Conservation (phyloP, 257 asterid genomes). For the Ballota nigra region DNA sequence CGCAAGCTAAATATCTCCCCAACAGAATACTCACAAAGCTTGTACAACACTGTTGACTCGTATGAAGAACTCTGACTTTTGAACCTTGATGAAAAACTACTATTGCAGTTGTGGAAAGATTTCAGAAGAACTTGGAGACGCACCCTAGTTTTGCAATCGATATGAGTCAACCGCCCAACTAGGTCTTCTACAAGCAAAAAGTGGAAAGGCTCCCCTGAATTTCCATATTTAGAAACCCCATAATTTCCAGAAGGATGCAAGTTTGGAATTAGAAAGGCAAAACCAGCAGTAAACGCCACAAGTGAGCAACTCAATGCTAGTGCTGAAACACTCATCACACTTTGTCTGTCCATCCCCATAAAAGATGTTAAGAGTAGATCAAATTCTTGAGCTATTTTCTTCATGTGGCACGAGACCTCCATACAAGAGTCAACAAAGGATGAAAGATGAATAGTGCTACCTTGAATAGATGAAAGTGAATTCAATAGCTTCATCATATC, state of each 20-base stretch:
- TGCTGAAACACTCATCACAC: conserved; percentile 49
- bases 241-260: conserved; percentile 32
- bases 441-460: conserved; percentile 24
- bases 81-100: conserved; percentile 36
- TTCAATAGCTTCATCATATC: conserved; percentile 43
- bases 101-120: conserved; percentile 22
- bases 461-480: conserved; percentile 29
- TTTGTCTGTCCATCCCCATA: conserved; percentile 57
- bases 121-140: conserved; percentile 50
- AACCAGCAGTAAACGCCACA: conserved; percentile 75
- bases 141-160: conserved; percentile 44
- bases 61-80: conserved; percentile 32
- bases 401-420: conserved; percentile 47
- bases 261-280: conserved; percentile 43
- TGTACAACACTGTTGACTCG: conserved; percentile 43
- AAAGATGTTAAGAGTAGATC: conserved; percentile 60
- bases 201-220: conserved; percentile 32
- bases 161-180: conserved; percentile 46
- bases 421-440: conserved; percentile 35
- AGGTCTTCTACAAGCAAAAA: conserved; percentile 58
- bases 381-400: conserved; percentile 56
- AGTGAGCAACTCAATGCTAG: conserved; percentile 77
- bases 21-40: conserved; percentile 54
- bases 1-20: conserved; percentile 46
- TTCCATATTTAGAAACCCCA: conserved; percentile 22